phyloP scores from a whole-genome alignment of 768 basidiomycete species.

The Suillus luteus region DNA sequence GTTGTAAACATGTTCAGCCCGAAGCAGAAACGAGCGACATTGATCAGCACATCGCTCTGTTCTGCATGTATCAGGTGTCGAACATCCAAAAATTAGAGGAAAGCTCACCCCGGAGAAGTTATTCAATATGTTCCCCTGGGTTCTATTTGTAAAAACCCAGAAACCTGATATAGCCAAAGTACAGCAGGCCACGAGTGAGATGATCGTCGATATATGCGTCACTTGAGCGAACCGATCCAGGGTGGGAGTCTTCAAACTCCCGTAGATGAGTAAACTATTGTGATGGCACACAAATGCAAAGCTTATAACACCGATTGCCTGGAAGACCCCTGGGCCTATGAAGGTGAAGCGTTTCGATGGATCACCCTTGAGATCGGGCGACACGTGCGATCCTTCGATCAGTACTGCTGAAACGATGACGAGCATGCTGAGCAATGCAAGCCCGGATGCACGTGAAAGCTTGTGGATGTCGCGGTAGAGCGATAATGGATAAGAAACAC shows the following conservation, averaged over 20 bases:
- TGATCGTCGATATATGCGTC: slow-evolving; percentile 85
- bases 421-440: slow-evolving; percentile 91
- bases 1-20: slow-evolving; percentile 99
- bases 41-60: slow-evolving; percentile 85
- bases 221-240: slow-evolving; percentile 91
- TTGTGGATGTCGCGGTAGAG: slow-evolving; percentile 98
- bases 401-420: slow-evolving; percentile 89
- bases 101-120: slow-evolving; percentile 76
- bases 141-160: slow-evolving; percentile 87
- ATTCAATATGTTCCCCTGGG: slow-evolving; percentile 94
- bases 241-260: slow-evolving; percentile 89
- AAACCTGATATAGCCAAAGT: slow-evolving; percentile 86
- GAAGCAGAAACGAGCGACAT: slow-evolving; percentile 92
- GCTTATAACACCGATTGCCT: slow-evolving; percentile 96
- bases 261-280: slow-evolving; percentile 96
- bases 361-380: slow-evolving; percentile 75
- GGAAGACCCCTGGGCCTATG: slow-evolving; percentile 80
- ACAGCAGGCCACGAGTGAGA: slow-evolving; percentile 84
- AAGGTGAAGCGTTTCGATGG: slow-evolving; percentile 73
- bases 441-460: slow-evolving; percentile 86
- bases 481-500: slow-evolving; percentile 92
- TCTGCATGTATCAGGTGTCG: neutral
- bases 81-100: neutral
- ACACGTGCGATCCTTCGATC: slow-evolving; percentile 76
- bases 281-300: slow-evolving; percentile 98